A percentile compares a stretch with the other conserved stretches of the same genome.
Evolutionary conservation across 1,284 basidiomycete genomes (phyloP).

Genomic region (Melampsora larici-populina): DNA sequence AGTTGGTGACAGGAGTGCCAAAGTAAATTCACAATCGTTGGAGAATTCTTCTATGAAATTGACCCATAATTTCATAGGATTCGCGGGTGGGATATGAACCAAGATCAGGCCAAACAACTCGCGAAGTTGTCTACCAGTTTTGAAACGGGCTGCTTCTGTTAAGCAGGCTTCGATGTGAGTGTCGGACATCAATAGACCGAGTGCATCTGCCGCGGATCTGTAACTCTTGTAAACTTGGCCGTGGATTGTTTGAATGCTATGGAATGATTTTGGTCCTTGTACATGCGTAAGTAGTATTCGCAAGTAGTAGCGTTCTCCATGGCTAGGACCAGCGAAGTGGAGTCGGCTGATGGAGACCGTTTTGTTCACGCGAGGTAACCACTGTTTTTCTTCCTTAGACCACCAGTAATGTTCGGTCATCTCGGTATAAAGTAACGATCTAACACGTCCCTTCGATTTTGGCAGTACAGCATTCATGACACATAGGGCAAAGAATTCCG

Average conservation of each 20-base stretch:
- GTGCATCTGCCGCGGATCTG: not conserved
- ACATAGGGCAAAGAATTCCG: slow-evolving; percentile 7
- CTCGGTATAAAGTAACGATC: not conserved
- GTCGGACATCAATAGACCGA: not conserved
- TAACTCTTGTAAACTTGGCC: not conserved
- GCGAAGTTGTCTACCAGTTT: too few relatives aligned
- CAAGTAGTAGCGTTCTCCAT: slow-evolving; percentile 2
- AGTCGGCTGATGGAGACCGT: not conserved
- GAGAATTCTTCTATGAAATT: not conserved
- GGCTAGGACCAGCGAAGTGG: not conserved
- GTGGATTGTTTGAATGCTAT: not conserved
- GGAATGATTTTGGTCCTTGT: too few relatives aligned
- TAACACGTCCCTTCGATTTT: not conserved
- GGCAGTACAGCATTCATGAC: not conserved
- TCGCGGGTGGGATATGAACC: not conserved
- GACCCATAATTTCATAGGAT: not conserved
- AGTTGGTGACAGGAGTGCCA: too few relatives aligned
- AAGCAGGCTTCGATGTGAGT: not conserved
- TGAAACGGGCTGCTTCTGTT: not conserved
- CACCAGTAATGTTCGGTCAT: too few relatives aligned
- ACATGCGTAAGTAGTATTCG: not conserved
- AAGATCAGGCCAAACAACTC: slow-evolving; percentile 10
- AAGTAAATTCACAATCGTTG: not conserved
- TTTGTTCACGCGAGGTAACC: not conserved
- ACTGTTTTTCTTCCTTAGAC: too few relatives aligned